A percentile compares a stretch with the other conserved stretches of the same genome.
Conservation (phyloP, 208 protist species). For the Lotmaria passim region DNA sequence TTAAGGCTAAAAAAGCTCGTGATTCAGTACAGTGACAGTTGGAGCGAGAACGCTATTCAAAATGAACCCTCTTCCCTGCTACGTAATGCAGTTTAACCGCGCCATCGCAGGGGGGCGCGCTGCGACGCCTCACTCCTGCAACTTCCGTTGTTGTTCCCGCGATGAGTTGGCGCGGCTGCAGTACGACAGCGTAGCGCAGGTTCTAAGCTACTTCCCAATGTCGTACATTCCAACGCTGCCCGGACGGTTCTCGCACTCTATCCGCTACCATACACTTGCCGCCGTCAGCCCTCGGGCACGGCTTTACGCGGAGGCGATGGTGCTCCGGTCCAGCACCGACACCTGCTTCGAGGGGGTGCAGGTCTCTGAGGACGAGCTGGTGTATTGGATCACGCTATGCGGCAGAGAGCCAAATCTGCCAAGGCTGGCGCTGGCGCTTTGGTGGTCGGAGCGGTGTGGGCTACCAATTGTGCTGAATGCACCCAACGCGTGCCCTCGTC, state of each 20-base stretch:
- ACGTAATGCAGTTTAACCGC: not conserved
- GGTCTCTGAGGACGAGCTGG: not conserved
- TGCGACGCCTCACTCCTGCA: not conserved
- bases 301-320: constrained; percentile 5
- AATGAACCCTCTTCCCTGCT: not conserved
- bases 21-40: too few relatives aligned
- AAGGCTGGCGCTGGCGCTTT: constrained; percentile 5
- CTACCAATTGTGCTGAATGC: constrained; percentile 9
- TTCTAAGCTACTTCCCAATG: constrained; percentile 1
- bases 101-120: not conserved
- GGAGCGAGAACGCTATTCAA: too few relatives aligned
- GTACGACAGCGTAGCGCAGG: constrained; percentile 5
- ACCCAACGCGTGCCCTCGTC: constrained; percentile 9
- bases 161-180: constrained; percentile 3
- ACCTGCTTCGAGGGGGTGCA: constrained; percentile 12
- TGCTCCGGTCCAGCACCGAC: not conserved
- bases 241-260: not conserved
- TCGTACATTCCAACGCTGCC: constrained; percentile 10
- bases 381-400: constrained; percentile 12
- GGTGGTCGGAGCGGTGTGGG: constrained; percentile 16
- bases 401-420: not conserved
- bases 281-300: constrained; percentile 9
- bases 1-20: too few relatives aligned
- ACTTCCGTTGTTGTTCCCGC: constrained; percentile 2
- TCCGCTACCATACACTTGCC: constrained; percentile 4